phyloP scores from a whole-genome alignment of 2,329 filamentous ascomycete genomes.

The Clonostachys sp. region DNA sequence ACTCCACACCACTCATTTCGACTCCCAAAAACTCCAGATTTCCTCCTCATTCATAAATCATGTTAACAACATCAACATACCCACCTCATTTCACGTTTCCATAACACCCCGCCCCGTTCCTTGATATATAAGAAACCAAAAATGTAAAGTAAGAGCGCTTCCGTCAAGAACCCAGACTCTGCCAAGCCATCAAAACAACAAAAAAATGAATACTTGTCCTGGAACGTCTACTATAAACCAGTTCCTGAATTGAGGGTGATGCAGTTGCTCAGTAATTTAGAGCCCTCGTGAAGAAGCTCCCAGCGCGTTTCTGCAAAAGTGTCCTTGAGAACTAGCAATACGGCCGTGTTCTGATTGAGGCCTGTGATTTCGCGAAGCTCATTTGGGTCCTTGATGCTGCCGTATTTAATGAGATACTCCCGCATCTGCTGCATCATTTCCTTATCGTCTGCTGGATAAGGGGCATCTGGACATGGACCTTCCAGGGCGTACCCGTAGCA shows the following conservation, averaged over 20 bases:
- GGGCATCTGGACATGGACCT: conserved; percentile 58
- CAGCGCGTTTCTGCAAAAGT: conserved; percentile 81
- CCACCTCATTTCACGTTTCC: not conserved
- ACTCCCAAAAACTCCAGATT: too few species aligned
- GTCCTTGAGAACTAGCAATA: conserved; percentile 77
- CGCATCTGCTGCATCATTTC: conserved; percentile 77
- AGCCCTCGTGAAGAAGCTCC: conserved; percentile 88
- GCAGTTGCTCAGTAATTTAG: conserved; percentile 74
- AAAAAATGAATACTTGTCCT: not conserved
- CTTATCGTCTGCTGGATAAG: conserved; percentile 50
- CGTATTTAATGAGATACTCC: conserved; percentile 68
- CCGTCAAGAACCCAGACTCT: too few species aligned
- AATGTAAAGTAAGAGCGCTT: conserved; percentile 7
- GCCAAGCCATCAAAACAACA: conserved; percentile 7
- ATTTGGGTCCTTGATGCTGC: conserved; percentile 67
- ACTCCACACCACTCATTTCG: too few species aligned
- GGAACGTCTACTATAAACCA: conserved; percentile 12
- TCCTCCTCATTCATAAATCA: too few species aligned
- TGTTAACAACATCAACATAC: too few species aligned
- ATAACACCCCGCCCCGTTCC: not conserved
- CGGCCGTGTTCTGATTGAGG: conserved; percentile 76
- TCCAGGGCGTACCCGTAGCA: conserved; percentile 90
- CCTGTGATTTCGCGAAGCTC: conserved; percentile 70
- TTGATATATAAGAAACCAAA: not conserved
- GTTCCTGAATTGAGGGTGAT: conserved; percentile 42